A percentile compares a stretch with the other conserved stretches of the same genome.
Evolutionary conservation across 257 asterid species (phyloP).

Genomic region (Solanum chaucha): DNA sequence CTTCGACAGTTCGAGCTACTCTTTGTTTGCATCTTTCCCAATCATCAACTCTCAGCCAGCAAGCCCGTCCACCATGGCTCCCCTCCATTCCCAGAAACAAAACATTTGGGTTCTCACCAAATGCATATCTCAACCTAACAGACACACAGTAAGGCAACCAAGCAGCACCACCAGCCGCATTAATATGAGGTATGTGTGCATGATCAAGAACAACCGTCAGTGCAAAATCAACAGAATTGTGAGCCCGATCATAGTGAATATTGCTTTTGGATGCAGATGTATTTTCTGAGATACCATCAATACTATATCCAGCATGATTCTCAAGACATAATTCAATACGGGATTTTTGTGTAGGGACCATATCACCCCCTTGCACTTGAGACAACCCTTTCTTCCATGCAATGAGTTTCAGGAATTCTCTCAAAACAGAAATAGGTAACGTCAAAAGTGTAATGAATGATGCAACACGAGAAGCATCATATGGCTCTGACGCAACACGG

Average conservation of each 20-base stretch:
- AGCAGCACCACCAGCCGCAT: slow-evolving; percentile 99
- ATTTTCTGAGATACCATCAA: slow-evolving; percentile 44
- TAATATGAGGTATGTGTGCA: slow-evolving; percentile 75
- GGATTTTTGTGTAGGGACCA: slow-evolving; percentile 81
- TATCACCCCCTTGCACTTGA: slow-evolving; percentile 69
- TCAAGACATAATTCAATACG: slow-evolving; percentile 93
- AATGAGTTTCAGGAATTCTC: slow-evolving; percentile 89
- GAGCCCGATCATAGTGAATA: slow-evolving; percentile 75
- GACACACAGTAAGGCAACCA: slow-evolving; percentile 98
- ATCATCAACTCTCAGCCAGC: slow-evolving; percentile 76
- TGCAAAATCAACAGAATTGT: slow-evolving; percentile 84
- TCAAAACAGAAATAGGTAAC: slow-evolving; percentile 78
- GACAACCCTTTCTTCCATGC: slow-evolving; percentile 97
- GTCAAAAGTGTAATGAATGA: slow-evolving; percentile 93
- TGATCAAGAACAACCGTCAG: slow-evolving; percentile 92
- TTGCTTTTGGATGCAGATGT: slow-evolving; percentile 68
- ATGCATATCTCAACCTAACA: slow-evolving; percentile 65
- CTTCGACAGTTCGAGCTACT: slow-evolving; percentile 58
- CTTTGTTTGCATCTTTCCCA: slow-evolving; percentile 93
- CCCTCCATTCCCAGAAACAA: slow-evolving; percentile 94
- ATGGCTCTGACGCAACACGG: slow-evolving; percentile 99
- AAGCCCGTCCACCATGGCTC: slow-evolving; percentile 97
- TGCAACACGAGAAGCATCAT: slow-evolving; percentile 97
- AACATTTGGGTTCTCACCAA: slow-evolving; percentile 62
- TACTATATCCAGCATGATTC: slow-evolving; percentile 67